Conservation (phyloP, 345 rosid genomes). For the Heritiera littoralis region DNA sequence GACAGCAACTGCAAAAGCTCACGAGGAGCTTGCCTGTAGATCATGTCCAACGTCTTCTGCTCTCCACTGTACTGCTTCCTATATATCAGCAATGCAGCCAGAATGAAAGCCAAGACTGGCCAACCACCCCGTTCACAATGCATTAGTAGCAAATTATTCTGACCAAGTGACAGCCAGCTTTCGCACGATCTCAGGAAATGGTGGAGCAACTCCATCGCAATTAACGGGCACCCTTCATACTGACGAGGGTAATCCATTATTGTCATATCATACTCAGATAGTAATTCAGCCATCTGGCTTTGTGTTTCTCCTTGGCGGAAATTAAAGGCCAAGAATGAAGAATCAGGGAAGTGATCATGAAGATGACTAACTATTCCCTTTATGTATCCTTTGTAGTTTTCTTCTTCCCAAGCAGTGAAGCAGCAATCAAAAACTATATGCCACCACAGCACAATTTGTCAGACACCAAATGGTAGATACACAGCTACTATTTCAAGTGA, state of each 20-base stretch:
- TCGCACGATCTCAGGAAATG: constrained; percentile 91
- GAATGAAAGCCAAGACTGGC: constrained; percentile 84
- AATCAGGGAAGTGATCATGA: constrained; percentile 72
- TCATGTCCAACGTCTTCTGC: constrained; percentile 87
- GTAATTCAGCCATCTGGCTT: constrained; percentile 53
- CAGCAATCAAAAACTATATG: constrained; percentile 84
- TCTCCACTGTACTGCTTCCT: constrained; percentile 84
- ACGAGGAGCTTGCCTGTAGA: constrained; percentile 85
- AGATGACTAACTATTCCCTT: constrained; percentile 69
- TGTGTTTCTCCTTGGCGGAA: constrained; percentile 73
- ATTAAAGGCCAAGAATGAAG: constrained; percentile 82
- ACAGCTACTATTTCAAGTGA: not conserved
- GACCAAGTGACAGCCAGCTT: constrained; percentile 94
- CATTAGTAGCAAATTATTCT: constrained; percentile 71
- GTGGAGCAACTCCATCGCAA: constrained; percentile 81
- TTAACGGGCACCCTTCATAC: constrained; percentile 84
- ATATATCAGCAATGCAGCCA: constrained; percentile 79
- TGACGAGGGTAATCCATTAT: constrained; percentile 97
- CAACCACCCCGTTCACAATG: constrained; percentile 91
- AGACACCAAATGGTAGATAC: constrained; percentile 20
- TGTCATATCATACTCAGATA: constrained; percentile 76
- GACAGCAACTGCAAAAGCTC: constrained; percentile 80
- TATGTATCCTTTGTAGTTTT: constrained; percentile 59
- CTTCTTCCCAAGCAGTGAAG: constrained; percentile 69
- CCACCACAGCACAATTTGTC: constrained; percentile 23